Conservation (phyloP, 108 stramenopile genomes). For the Ochromonas danica region DNA sequence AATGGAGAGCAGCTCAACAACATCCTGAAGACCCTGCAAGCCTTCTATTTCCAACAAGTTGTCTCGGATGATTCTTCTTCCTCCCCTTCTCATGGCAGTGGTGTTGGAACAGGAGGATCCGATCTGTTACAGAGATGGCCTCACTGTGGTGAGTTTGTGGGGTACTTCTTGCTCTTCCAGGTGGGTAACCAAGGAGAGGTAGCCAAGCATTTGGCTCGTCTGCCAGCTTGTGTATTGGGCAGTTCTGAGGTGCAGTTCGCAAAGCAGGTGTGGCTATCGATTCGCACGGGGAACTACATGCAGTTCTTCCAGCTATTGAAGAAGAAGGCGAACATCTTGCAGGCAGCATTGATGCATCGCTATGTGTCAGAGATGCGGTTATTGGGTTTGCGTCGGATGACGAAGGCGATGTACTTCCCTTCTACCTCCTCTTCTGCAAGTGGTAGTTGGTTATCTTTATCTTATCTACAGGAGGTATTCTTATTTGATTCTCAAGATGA, state of each 20-base stretch:
- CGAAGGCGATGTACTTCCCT: too few relatives aligned
- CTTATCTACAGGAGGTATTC: too few relatives aligned
- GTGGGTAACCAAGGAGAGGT: constrained; percentile 19
- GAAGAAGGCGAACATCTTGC: neutral
- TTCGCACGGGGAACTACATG: neutral
- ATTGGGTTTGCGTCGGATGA: too few relatives aligned
- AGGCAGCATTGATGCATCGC: constrained; percentile 1
- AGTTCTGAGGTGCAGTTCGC: constrained; percentile 16
- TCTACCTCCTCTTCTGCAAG: too few relatives aligned
- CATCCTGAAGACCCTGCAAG: constrained; percentile 6
- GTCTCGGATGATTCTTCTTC: neutral
- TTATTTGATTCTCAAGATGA: too few relatives aligned
- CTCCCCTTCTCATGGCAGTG: neutral
- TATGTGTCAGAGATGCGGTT: constrained; percentile 7
- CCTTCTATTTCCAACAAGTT: neutral
- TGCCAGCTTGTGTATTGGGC: neutral
- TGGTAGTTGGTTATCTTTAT: too few relatives aligned
- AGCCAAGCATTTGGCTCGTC: neutral
- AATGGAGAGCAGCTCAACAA: constrained; percentile 16
- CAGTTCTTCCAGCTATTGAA: constrained; percentile 25
- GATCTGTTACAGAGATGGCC: neutral
- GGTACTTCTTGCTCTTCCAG: constrained; percentile 11
- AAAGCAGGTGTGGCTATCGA: neutral
- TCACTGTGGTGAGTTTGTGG: constrained; percentile 26
- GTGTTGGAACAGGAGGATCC: neutral